Percentiles rank a stretch among this genome's conserved stretches.
Conservation (phyloP, 495 filamentous ascomycete species). For the Penicillium odoratum region DNA sequence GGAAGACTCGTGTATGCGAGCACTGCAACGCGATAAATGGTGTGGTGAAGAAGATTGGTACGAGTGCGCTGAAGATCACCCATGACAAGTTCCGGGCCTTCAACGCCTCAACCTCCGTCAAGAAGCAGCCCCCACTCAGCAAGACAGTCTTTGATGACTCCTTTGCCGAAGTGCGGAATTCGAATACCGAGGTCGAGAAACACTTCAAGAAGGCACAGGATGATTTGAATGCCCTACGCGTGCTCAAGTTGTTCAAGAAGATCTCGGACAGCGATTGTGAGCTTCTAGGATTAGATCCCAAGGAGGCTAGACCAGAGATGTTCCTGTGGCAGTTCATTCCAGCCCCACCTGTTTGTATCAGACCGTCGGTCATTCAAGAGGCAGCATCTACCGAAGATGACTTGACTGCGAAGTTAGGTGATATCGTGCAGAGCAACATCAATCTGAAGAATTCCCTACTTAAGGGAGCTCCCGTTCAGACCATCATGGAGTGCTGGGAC, state of each 20-base stretch:
- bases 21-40: conserved; percentile 80
- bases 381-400: conserved; percentile 93
- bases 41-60: conserved; percentile 79
- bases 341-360: conserved; percentile 87
- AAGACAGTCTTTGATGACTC: conserved; percentile 83
- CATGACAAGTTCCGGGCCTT: conserved; percentile 89
- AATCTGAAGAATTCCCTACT: conserved; percentile 75
- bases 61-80: conserved; percentile 79
- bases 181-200: conserved; percentile 81
- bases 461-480: conserved; percentile 78
- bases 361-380: conserved; percentile 90
- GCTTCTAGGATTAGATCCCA: conserved; percentile 81
- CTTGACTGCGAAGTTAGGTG: conserved; percentile 88
- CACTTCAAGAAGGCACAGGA: conserved; percentile 88
- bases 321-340: conserved; percentile 97
- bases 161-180: conserved; percentile 71
- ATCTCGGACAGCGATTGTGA: conserved; percentile 88
- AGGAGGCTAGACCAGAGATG: conserved; percentile 90
- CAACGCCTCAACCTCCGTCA: conserved; percentile 80
- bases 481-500: conserved; percentile 98
- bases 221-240: conserved; percentile 85
- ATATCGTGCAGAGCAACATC: conserved; percentile 88
- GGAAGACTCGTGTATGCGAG: conserved; percentile 76
- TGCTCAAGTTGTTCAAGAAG: conserved; percentile 85
- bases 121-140: conserved; percentile 74